Conservation (phyloP, 768 basidiomycete species). For the Infundibulicybe gibba region DNA sequence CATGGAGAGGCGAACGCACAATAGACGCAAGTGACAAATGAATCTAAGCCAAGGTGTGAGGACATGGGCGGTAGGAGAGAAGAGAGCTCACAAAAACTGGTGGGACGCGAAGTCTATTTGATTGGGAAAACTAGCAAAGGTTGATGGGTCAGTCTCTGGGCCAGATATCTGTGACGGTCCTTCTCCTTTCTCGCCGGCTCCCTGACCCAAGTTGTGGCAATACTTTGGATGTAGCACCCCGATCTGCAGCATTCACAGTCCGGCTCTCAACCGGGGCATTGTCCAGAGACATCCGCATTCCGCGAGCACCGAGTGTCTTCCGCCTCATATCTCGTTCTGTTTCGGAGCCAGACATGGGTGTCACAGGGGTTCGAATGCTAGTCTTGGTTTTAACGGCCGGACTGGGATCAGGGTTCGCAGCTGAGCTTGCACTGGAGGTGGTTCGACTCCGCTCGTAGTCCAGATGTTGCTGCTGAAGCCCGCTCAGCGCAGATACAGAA, state of each 20-base stretch:
- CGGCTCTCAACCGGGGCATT: conserved; percentile 22
- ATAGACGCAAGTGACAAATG: too few relatives aligned
- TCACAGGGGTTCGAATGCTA: conserved; percentile 7
- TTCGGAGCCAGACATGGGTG: conserved; percentile 31
- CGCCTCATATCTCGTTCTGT: conserved; percentile 47
- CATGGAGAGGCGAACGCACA: too few relatives aligned
- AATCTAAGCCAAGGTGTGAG: too few relatives aligned
- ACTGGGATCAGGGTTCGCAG: conserved; percentile 17
- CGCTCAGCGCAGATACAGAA: conserved; percentile 48
- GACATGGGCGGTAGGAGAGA: too few relatives aligned
- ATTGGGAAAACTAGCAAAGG: too few relatives aligned
- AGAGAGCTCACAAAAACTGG: too few relatives aligned
- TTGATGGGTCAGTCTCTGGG: conserved; percentile 15
- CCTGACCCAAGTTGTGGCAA: conserved; percentile 9
- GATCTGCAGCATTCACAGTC: conserved; percentile 32
- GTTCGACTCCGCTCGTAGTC: conserved; percentile 29
- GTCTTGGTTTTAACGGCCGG: conserved; percentile 4
- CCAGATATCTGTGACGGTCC: conserved; percentile 46
- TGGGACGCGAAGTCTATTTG: too few relatives aligned
- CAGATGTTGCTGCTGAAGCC: conserved; percentile 51
- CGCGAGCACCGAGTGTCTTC: conserved; percentile 31
- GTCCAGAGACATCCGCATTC: conserved; percentile 42
- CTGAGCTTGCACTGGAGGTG: conserved; percentile 18
- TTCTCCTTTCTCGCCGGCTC: conserved; percentile 31
- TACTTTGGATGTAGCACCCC: conserved; percentile 30